Base-by-base conservation (phyloP, 2,329 filamentous ascomycete species). In the Aspergillus novofumigatus region DNA sequence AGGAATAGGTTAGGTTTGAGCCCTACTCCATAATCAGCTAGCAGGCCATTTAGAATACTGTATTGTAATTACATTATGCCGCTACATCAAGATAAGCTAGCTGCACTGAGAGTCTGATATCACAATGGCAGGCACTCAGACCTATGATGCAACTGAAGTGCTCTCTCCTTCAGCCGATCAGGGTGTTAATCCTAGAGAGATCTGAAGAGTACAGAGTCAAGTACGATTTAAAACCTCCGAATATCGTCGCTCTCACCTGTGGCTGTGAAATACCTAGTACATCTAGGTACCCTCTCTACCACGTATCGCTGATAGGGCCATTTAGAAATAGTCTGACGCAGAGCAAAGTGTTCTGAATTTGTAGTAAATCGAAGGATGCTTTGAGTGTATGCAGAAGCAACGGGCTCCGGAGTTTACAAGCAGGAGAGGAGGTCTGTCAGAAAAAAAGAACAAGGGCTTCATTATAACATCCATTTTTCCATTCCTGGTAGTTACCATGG, bases 401-500 rank as follows among this genome's bases (percentile, higher is more conserved):
- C 23, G 35, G 20, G 21, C 45, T 42, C 23, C 25, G 38, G 44
- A 56, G 52, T 58, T 61, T 64, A 63, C 62, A 57, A 49, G 53
- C 25, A 49, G 52, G 55, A 23, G 54, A 56, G 47, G 21, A 53
- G 25, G 23, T 26, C 21, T 45, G n/a, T 35, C 38, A 17, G 51
- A 35, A 53, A 54, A 38, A 38, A 54, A 47, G 54, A 53, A 58
- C 35, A 52, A 11, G 28, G 53, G 59, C 51, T 25, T 62, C 63
- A 62, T 63, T 67, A 61, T 65, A 61, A 65, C 64, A 67, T 68
- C 60, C 60, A 65, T 64, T 65, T 63, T 66, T 59, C 54, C 58
- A 61, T 60, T 64, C 56, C 54, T 62, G 58, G 60, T 56, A 51
- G 65, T 55, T 53, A 61, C 50, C 56, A 63, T 59, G 62, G 64